These are phyloP conservation scores for Arachis monticola DNA, from an alignment of 331 rosid genomes.

Conservation along the genomic window DNA sequence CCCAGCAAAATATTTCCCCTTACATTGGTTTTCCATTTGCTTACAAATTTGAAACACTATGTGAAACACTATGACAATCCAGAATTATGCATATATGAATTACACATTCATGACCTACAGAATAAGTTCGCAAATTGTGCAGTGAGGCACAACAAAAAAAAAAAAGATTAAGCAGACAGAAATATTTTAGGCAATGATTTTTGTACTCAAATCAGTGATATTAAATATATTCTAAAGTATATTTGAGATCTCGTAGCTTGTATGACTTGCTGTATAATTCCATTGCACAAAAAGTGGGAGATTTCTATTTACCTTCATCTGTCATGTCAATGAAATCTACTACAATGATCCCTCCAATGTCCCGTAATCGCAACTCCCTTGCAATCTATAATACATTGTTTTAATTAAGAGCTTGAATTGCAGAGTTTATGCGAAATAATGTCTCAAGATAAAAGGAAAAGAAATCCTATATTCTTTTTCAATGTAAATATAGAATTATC, in stretches of 20 bases:
- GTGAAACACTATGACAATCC: not conserved
- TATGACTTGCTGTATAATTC: conserved; percentile 17
- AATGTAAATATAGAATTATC: conserved; percentile 10
- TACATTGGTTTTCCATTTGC: not conserved
- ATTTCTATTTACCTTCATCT: conserved; percentile 78
- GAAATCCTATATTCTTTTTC: conserved; percentile 11
- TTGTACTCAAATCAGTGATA: conserved; percentile 16
- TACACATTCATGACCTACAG: conserved; percentile 13
- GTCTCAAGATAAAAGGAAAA: conserved; percentile 14
- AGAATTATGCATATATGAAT: conserved; percentile 8
- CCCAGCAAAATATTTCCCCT: not conserved
- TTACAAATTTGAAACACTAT: conserved; percentile 5
- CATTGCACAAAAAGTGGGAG: conserved; percentile 39
- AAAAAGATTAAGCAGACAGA: conserved; percentile 24
- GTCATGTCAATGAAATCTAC: conserved; percentile 97
- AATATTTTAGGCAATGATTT: conserved; percentile 18
- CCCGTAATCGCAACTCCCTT: conserved; percentile 91
- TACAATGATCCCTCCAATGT: conserved; percentile 97
- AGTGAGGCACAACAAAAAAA: not conserved
- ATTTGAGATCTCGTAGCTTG: conserved; percentile 22
- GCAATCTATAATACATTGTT: conserved; percentile 73
- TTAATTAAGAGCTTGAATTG: conserved; percentile 36
- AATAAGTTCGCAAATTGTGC: conserved; percentile 20
- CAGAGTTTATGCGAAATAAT: conserved; percentile 16
- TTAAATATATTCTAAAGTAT: conserved; percentile 25